Conservation (phyloP, 208 protist species). For the Crithidia brevicula region DNA sequence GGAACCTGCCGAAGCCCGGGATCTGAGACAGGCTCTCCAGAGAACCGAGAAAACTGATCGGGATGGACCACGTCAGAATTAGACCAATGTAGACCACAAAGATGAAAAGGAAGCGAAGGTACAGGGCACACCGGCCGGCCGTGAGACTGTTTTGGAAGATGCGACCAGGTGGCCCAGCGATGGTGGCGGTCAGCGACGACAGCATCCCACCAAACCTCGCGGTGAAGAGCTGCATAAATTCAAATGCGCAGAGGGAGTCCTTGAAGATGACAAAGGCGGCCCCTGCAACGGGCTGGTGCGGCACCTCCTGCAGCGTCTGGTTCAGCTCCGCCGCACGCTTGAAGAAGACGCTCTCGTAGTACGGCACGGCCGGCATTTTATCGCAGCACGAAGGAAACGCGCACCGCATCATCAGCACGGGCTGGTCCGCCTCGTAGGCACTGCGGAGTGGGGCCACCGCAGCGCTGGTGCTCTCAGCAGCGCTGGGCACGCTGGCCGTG, state of each 20-base stretch:
- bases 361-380: constrained; percentile 56
- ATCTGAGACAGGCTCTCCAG: constrained; percentile 68
- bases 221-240: constrained; percentile 78
- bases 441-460: background rate
- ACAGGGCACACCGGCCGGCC: constrained; percentile 42
- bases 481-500: background rate
- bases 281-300: constrained; percentile 37
- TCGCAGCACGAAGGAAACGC: constrained; percentile 46
- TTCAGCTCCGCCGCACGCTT: constrained; percentile 45
- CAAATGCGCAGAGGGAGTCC: constrained; percentile 62
- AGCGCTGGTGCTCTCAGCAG: background rate
- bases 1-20: constrained; percentile 42
- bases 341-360: constrained; percentile 51
- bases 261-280: constrained; percentile 78
- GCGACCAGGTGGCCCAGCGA: constrained; percentile 70
- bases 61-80: constrained; percentile 75
- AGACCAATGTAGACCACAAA: constrained; percentile 57
- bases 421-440: constrained; percentile 3
- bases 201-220: constrained; percentile 41
- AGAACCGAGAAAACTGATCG: constrained; percentile 77
- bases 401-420: constrained; percentile 34
- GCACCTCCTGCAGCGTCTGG: constrained; percentile 44
- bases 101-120: constrained; percentile 53
- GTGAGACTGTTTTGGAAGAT: constrained; percentile 74
- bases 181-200: constrained; percentile 48